Evolutionary conservation across 768 basidiomycete genomes (phyloP).

Genomic region (Phanerochaete sordida): DNA sequence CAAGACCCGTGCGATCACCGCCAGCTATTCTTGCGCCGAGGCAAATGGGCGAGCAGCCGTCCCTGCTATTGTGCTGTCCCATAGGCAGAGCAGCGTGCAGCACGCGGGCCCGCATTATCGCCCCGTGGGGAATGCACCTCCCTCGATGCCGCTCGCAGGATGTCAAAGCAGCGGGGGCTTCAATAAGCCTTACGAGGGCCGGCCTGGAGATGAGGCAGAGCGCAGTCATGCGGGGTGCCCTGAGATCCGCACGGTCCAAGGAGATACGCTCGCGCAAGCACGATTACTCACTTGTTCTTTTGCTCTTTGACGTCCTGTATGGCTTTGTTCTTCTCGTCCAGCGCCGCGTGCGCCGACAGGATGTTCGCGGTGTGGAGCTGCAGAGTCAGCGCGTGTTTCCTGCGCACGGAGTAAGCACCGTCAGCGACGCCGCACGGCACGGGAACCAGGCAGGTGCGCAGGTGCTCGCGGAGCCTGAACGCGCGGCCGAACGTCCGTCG

Average conservation of each 20-base stretch:
- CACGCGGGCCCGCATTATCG: no score
- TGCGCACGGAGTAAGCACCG: slow-evolving; percentile 23
- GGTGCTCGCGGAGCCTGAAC: slow-evolving; percentile 12
- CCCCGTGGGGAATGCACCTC: no score
- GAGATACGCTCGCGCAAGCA: background rate
- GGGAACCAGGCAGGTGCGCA: background rate
- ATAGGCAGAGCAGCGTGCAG: no score
- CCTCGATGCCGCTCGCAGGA: no score
- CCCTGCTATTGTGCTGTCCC: no score
- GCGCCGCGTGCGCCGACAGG: slow-evolving; percentile 73
- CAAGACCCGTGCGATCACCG: background rate
- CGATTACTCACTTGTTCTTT: slow-evolving; percentile 66
- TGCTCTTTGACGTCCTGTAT: slow-evolving; percentile 83
- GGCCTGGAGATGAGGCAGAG: background rate
- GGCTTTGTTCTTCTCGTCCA: slow-evolving; percentile 74
- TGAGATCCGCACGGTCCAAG: background rate
- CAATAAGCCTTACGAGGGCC: background rate
- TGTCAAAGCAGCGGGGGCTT: no score
- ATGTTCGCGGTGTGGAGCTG: slow-evolving; percentile 88
- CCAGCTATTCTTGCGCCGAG: background rate
- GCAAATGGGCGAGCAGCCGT: background rate
- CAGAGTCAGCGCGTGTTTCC: slow-evolving; percentile 80
- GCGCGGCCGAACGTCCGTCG: slow-evolving; percentile 1
- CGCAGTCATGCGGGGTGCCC: no score
- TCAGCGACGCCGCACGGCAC: background rate